Evolutionary conservation across 129 eudicot species (phyloP), one percentile per base, ranked within the genome.

Genomic region (Ambrosia trifida): DNA sequence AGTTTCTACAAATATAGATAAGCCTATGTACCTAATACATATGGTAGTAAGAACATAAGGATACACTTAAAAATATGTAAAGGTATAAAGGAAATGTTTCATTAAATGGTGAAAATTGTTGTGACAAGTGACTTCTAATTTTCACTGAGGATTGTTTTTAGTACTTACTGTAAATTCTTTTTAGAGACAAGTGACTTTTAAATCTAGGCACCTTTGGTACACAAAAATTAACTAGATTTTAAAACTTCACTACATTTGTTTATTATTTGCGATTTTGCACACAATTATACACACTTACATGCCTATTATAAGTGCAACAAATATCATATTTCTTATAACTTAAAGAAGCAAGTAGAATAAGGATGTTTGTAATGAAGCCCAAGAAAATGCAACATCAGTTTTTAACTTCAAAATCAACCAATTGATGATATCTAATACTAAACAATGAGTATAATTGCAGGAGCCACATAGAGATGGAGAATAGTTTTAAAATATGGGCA

Each of bases 391-490:
- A 56, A 56, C 62, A 20, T 9, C 11, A 2, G 11, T 24, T 24
- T 56, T 30, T 58, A 58, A 16, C 64, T 58, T 28, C 64, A 30
- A 12, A 58, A 58, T 58, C 32, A 50, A 53, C 13, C 60, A 53
- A 53, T n/a, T n/a, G 30, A 17, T 7, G 33, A 54, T 54, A 11
- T 10, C 19, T 9, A 19, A 9, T 2, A 54, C 33, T 54, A 54
- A 31, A 59, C 36, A 28, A 56, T 24, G 65, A 59, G 41, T 59
- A 13, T 19, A 20, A 59, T 17, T 59, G 62, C 79, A 86, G 93
- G 85, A 87, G 92, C 69, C 85, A 78, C 47, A 72, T 72, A 58
- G 92, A 87, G 70, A 87, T 87, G 92, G 84, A 79, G 64, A 87
- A 84, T 72, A 69, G 66, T 28, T 81, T 87, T 52, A 87, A 81